These are phyloP conservation scores for Ogataea wickerhamii DNA, from an alignment of 805 yeast species.

Conservation along the genomic window DNA sequence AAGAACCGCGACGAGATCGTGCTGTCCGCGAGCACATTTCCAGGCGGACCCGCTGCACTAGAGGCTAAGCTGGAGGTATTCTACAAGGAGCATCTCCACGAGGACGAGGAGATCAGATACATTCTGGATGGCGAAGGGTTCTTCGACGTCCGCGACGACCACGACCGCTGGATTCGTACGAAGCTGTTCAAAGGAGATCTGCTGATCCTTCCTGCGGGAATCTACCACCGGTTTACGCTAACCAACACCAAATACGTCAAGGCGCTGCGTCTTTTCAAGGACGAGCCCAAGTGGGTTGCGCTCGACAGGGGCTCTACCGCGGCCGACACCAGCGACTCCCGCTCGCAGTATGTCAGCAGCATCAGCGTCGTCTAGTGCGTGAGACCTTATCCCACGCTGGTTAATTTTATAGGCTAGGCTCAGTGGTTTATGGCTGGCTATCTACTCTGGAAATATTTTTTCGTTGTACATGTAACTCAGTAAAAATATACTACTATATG, in stretches of 20 bases:
- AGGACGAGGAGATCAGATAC: slow-evolving; percentile 95
- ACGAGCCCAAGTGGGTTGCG: slow-evolving; percentile 96
- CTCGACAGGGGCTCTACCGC: slow-evolving; percentile 45
- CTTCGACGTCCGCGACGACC: slow-evolving; percentile 74
- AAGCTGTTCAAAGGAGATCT: slow-evolving; percentile 62
- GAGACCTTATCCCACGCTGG: no score
- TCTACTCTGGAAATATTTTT: no score
- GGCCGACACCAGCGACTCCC: slow-evolving; percentile 43
- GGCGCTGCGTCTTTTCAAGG: slow-evolving; percentile 83
- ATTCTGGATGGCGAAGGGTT: slow-evolving; percentile 86
- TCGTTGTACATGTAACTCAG: no score
- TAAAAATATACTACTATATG: no score
- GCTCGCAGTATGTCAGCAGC: slow-evolving; percentile 43
- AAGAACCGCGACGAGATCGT: slow-evolving; percentile 73
- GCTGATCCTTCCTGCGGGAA: slow-evolving; percentile 82
- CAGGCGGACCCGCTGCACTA: slow-evolving; percentile 57
- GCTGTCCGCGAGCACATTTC: slow-evolving; percentile 57
- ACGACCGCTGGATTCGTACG: slow-evolving; percentile 71
- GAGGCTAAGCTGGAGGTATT: slow-evolving; percentile 64
- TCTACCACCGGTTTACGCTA: slow-evolving; percentile 89
- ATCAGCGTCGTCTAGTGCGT: slow-evolving; percentile 14
- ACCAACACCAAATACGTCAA: slow-evolving; percentile 58
- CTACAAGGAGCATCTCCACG: slow-evolving; percentile 86
- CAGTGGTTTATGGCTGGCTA: no score
- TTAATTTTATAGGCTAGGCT: not conserved